Percentiles rank a stretch among this genome's conserved stretches.
These are phyloP conservation scores for Olyra latifolia DNA, from an alignment of 176 grass and related monocot genomes.

Conservation along the genomic window DNA sequence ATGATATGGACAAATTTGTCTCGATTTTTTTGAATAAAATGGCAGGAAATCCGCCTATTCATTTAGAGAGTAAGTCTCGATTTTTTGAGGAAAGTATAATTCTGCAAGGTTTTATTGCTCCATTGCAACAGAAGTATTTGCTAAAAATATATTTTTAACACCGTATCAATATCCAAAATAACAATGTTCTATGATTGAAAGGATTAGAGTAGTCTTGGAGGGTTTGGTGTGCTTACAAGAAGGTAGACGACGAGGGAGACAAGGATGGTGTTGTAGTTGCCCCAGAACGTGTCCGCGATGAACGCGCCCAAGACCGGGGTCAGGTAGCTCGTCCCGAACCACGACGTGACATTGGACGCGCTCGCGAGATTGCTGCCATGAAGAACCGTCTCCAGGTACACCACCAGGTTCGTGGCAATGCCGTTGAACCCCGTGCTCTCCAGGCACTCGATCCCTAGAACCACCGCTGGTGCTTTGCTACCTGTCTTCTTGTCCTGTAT, in stretches of 20 bases:
- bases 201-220: too few relatives aligned
- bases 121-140: too few relatives aligned
- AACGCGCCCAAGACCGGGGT: constrained; percentile 61
- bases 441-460: constrained; percentile 45
- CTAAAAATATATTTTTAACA: too few relatives aligned
- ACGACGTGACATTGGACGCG: constrained; percentile 52
- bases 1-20: too few relatives aligned
- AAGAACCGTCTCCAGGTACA: constrained; percentile 57
- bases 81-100: too few relatives aligned
- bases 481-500: constrained; percentile 34
- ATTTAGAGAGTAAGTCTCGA: too few relatives aligned
- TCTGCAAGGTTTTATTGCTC: too few relatives aligned
- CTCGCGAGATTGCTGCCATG: constrained; percentile 49
- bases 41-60: too few relatives aligned
- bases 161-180: too few relatives aligned
- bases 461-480: constrained; percentile 34
- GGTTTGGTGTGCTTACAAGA: constrained; percentile 28
- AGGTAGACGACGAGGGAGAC: constrained; percentile 63
- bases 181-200: too few relatives aligned
- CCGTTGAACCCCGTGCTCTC: constrained; percentile 57
- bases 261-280: constrained; percentile 64
- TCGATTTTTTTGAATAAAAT: too few relatives aligned
- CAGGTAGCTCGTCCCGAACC: constrained; percentile 65
- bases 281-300: constrained; percentile 64
- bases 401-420: constrained; percentile 57